A percentile compares a stretch with the other conserved stretches of the same genome.
Conservation (phyloP, 768 basidiomycete genomes). For the Brasilioporus rufonigricans region DNA sequence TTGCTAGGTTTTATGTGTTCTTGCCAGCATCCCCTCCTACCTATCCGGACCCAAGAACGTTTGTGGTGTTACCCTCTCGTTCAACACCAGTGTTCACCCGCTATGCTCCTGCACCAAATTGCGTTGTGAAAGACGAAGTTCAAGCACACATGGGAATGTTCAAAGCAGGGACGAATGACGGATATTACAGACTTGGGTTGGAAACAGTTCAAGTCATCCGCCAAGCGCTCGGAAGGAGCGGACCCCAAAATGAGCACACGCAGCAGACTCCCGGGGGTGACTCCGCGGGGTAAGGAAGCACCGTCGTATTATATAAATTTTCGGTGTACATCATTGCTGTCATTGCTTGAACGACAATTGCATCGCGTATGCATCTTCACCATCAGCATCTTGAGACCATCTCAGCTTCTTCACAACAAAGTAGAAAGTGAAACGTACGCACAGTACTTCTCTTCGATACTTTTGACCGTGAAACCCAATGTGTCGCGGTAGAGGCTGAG, state of each 20-base stretch:
- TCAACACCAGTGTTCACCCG: constrained; percentile 45
- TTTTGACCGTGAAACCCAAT: constrained; percentile 83
- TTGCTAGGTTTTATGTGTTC: constrained; percentile 70
- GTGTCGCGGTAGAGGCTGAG: constrained; percentile 86
- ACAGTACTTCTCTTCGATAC: constrained; percentile 92
- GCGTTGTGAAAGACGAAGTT: constrained; percentile 69
- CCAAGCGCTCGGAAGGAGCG: constrained; percentile 43
- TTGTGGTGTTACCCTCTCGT: constrained; percentile 67
- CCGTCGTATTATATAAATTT: constrained; percentile 3
- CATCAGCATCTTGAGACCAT: constrained; percentile 72
- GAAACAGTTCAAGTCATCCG: constrained; percentile 59
- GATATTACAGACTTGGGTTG: constrained; percentile 85
- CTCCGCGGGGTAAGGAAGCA: constrained; percentile 1
- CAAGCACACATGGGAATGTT: constrained; percentile 92
- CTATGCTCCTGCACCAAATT: constrained; percentile 68
- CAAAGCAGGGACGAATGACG: constrained; percentile 74
- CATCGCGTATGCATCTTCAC: constrained; percentile 95
- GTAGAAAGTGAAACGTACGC: constrained; percentile 33
- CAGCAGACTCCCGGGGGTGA: not conserved
- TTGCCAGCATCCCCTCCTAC: constrained; percentile 68
- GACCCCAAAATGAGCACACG: not conserved
- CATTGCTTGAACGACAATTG: constrained; percentile 53
- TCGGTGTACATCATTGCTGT: constrained; percentile 3
- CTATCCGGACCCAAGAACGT: constrained; percentile 61
- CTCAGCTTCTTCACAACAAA: constrained; percentile 7